Conservation (phyloP, 2,329 filamentous ascomycete genomes). For the Parastagonospora avenae region DNA sequence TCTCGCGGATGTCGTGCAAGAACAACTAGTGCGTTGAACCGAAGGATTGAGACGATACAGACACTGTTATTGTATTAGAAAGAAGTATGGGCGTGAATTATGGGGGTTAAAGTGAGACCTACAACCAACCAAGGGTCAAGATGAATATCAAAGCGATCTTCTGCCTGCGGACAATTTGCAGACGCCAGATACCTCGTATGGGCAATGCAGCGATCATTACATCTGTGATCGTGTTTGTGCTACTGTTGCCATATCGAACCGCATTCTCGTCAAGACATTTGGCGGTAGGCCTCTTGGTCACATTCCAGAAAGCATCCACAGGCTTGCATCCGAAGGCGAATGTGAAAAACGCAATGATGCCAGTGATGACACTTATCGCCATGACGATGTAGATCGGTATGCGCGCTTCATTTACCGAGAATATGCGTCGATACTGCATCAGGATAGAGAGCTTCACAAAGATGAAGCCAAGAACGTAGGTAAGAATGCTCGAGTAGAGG, state of each 20-base stretch:
- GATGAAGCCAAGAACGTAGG: not conserved
- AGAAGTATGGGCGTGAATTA: not conserved
- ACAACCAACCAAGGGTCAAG: not conserved
- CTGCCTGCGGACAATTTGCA: not conserved
- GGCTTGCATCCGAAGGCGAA: not conserved
- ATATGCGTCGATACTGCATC: not conserved
- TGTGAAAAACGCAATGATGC: not conserved
- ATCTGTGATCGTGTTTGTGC: not conserved
- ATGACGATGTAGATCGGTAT: not conserved
- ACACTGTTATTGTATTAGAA: not conserved
- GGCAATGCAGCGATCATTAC: not conserved
- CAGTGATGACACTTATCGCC: not conserved
- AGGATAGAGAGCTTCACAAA: not conserved
- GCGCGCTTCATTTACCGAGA: not conserved
- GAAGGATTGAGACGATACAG: not conserved
- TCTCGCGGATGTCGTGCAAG: not conserved
- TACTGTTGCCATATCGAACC: not conserved
- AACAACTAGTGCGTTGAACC: not conserved
- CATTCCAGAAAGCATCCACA: not conserved
- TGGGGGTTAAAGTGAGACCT: not conserved
- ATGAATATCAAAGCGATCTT: not conserved
- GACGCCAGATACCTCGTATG: not conserved
- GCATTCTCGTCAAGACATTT: not conserved
- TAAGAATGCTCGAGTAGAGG: not conserved
- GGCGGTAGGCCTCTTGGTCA: not conserved